These are phyloP conservation scores for Lagenidium giganteum DNA, from an alignment of 352 stramenopile genomes.

Conservation along the genomic window DNA sequence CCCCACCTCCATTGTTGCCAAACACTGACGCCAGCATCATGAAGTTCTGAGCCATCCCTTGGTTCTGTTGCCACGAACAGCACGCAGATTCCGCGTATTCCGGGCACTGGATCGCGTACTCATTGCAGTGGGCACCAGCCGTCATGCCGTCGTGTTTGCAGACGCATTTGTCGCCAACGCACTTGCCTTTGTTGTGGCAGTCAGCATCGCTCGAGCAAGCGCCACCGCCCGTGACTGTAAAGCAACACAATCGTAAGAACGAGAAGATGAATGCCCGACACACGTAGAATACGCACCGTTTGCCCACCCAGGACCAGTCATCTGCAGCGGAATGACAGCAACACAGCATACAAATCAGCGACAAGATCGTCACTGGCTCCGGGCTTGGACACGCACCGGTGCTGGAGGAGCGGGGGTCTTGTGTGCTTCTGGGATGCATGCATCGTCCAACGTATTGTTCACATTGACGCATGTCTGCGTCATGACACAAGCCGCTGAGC, in stretches of 20 bases:
- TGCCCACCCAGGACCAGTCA: slow-evolving; percentile 33
- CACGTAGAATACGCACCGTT: slow-evolving; percentile 21
- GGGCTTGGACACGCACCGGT: slow-evolving; percentile 28
- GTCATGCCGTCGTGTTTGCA: slow-evolving; percentile 65
- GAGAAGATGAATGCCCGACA: neutral
- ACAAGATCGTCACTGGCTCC: neutral
- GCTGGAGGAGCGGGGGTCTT: slow-evolving; percentile 24
- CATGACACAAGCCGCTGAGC: slow-evolving; percentile 45
- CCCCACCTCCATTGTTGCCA: slow-evolving; percentile 53
- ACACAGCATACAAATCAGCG: neutral
- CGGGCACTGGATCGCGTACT: slow-evolving; percentile 81
- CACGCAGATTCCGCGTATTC: slow-evolving; percentile 72
- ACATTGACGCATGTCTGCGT: slow-evolving; percentile 78
- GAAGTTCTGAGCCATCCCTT: slow-evolving; percentile 84
- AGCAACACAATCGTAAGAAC: neutral
- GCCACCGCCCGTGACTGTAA: slow-evolving; percentile 58
- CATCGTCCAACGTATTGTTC: slow-evolving; percentile 55
- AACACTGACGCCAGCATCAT: slow-evolving; percentile 70
- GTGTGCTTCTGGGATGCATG: slow-evolving; percentile 67
- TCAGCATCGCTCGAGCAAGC: slow-evolving; percentile 42
- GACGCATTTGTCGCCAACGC: slow-evolving; percentile 31
- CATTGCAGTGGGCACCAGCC: slow-evolving; percentile 62
- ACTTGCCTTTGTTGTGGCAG: slow-evolving; percentile 54
- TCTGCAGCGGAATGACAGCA: slow-evolving; percentile 15
- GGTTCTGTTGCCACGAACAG: slow-evolving; percentile 90